Evolutionary conservation across 1,284 basidiomycete species (phyloP), one percentile per base, ranked within the genome.

Genomic region (Austroboletus olivaceoglutinosus): DNA sequence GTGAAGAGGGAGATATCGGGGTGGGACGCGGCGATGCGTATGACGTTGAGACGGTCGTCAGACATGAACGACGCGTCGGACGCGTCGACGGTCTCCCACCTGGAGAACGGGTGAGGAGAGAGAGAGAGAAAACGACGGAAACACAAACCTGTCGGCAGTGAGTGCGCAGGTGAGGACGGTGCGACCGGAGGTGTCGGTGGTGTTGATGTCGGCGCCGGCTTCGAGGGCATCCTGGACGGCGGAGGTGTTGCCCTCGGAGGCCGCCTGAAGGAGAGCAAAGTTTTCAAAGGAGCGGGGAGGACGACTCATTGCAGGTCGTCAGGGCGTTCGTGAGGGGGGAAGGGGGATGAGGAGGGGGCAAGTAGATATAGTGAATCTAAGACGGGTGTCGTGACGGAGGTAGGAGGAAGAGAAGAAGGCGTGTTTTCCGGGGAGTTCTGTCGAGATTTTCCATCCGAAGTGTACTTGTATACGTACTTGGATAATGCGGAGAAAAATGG

Each of bases 31-130:
- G 88, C 71, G 18, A 74, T 70, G 51, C 74, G 74, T 48, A 89
- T 74, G 38, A 79, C 74, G 34, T 74, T 68, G 47, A 87, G 69
- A 43, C 85, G 83, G 56, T 70, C 72, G 47, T 68, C 63, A 0
- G 79, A 78, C 74, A 80, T 74, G 58, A 80, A 80, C 5, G 78
- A 81, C 78, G 80, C 78, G 78, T 83, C 78, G 52, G 77, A 80
- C 73, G 81, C 78, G 78, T 87, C 78, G 43, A 82, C 70, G 47
- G 80, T 75, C 57, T 81, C 74, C 83, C 85, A 86, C 53, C 83
- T 87, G 61, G 0, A 4, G 18, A 11, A 16, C n/a, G 39, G 43
- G 43, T 55, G 34, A 60, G 50, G 11, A 5, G 16, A 18, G 25
- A 13, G 19, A 11, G 18, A 33, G 29, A 25, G 25, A n/a, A 8